phyloP scores from a whole-genome alignment of 306 rosid species.

The Quercus suber region DNA sequence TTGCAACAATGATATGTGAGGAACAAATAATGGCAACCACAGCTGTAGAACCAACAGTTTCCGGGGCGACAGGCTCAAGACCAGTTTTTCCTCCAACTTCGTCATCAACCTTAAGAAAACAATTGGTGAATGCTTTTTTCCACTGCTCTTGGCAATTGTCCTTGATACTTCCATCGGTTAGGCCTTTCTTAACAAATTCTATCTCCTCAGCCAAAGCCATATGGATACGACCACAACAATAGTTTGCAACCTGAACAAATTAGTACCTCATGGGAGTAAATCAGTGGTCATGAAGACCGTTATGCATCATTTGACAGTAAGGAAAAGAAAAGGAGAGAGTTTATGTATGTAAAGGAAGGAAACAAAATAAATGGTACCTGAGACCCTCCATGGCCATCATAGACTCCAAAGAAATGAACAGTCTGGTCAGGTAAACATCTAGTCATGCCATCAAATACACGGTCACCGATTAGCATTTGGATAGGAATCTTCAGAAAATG shows the following conservation, averaged over 20 bases:
- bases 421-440: slow-evolving; percentile 54
- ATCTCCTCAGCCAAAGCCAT: slow-evolving; percentile 84
- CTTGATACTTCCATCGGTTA: slow-evolving; percentile 34
- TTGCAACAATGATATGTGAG: slow-evolving; percentile 80
- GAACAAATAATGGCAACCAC: slow-evolving; percentile 76
- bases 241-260: slow-evolving; percentile 69
- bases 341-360: not conserved
- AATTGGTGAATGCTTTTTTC: slow-evolving; percentile 62
- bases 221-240: slow-evolving; percentile 73
- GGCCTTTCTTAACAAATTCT: slow-evolving; percentile 46
- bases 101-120: slow-evolving; percentile 75
- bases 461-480: slow-evolving; percentile 67
- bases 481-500: slow-evolving; percentile 62
- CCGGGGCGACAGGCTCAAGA: slow-evolving; percentile 71
- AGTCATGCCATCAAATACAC: slow-evolving; percentile 52
- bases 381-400: slow-evolving; percentile 91
- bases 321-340: not conserved
- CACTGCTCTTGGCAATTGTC: slow-evolving; percentile 71
- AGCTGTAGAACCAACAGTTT: slow-evolving; percentile 93
- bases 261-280: slow-evolving; percentile 17
- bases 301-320: not conserved
- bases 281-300: not conserved
- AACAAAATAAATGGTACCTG: slow-evolving; percentile 46
- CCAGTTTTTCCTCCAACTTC: slow-evolving; percentile 74
- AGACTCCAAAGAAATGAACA: slow-evolving; percentile 82